A percentile compares a stretch with the other conserved stretches of the same genome.
Evolutionary conservation across 306 rosid species (phyloP).

Genomic region (Rosa persica): DNA sequence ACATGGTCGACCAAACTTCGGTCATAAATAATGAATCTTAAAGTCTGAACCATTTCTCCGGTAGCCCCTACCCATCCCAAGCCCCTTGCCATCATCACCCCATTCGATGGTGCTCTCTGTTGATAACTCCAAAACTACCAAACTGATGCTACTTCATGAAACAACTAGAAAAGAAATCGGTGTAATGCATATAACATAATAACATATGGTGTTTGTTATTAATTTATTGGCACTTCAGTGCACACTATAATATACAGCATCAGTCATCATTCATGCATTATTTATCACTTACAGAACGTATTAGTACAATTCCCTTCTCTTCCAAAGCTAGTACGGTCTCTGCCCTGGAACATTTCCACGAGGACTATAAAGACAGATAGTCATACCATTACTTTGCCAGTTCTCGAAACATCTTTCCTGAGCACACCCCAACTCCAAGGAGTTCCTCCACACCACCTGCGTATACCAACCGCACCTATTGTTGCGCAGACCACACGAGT

Average conservation of each 20-base stretch:
- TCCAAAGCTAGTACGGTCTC: conserved; percentile 37
- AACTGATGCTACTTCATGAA: too few species aligned
- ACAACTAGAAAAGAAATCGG: too few species aligned
- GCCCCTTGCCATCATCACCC: too few species aligned
- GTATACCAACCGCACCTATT: conserved; percentile 58
- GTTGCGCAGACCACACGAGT: conserved; percentile 38
- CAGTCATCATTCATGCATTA: background rate
- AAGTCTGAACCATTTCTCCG: too few species aligned
- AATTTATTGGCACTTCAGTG: background rate
- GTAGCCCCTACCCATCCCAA: too few species aligned
- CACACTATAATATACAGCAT: background rate
- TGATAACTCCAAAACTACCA: too few species aligned
- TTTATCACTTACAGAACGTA: background rate
- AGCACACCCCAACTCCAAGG: conserved; percentile 55
- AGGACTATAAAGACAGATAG: conserved; percentile 64
- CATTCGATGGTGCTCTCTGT: too few species aligned
- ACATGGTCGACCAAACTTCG: too few species aligned
- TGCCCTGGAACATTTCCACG: conserved; percentile 58
- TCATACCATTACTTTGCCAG: conserved; percentile 24
- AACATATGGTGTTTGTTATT: background rate
- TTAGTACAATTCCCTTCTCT: background rate
- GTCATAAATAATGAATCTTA: too few species aligned
- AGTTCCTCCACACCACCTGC: conserved; percentile 72
- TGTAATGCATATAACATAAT: too few species aligned
- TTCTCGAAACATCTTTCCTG: conserved; percentile 34